Percentiles rank a stretch among this genome's conserved stretches.
phyloP scores from a whole-genome alignment of 2,329 filamentous ascomycete species.

The Cladophialophora exuberans region DNA sequence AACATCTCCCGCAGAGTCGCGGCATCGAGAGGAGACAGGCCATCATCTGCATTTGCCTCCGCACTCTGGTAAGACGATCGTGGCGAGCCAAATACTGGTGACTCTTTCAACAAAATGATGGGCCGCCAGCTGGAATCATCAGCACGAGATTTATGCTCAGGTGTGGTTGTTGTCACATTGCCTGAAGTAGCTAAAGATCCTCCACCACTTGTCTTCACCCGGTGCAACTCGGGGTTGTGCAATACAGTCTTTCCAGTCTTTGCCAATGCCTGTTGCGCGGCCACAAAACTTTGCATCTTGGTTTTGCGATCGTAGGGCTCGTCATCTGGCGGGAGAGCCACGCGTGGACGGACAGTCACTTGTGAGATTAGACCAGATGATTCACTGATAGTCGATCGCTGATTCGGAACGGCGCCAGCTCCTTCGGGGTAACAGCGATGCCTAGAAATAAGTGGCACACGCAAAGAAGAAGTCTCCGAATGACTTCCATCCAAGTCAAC shows the following conservation, averaged over 20 bases:
- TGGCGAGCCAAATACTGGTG: slow-evolving; percentile 18
- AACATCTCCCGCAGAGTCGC: slow-evolving; percentile 24
- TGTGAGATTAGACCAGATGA: neutral
- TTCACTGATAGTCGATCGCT: neutral
- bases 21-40: slow-evolving; percentile 1
- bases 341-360: neutral
- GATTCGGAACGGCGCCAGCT: neutral
- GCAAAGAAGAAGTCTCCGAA: neutral
- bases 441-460: neutral
- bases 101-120: slow-evolving; percentile 8
- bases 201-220: slow-evolving; percentile 10
- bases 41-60: neutral
- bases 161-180: slow-evolving; percentile 1
- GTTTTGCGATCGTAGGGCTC: slow-evolving; percentile 31
- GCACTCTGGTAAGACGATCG: neutral
- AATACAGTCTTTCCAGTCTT: slow-evolving; percentile 33
- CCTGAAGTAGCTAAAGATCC: slow-evolving; percentile 1
- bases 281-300: slow-evolving; percentile 33
- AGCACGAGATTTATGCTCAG: neutral
- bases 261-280: slow-evolving; percentile 29
- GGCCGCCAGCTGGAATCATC: neutral
- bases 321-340: slow-evolving; percentile 2
- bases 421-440: slow-evolving; percentile 10
- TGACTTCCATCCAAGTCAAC: slow-evolving; percentile 1
- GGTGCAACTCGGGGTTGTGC: slow-evolving; percentile 30